Base-by-base conservation (phyloP, 768 basidiomycete species). In the Termitomyces sp. region DNA sequence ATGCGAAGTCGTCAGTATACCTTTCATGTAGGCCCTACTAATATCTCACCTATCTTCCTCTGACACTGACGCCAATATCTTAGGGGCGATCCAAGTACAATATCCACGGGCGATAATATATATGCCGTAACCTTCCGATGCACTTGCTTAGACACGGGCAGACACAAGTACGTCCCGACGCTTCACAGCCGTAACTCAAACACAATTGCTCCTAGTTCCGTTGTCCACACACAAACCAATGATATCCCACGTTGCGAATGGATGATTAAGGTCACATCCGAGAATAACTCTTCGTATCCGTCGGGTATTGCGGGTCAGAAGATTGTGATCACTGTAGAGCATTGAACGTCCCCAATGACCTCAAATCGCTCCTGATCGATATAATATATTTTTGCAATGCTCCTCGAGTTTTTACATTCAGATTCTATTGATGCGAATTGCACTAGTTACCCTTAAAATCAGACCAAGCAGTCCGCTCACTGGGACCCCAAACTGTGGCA, bases 231-330 rank as follows among this genome's bases (percentile, higher is more conserved):
- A 5, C 51, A 28, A 28, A n/a, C 5, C 10, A 16, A 29, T n/a
- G 28, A 7, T 52, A 31, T n/a, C 28, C 49, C 34, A 47, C 42
- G 18, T 8, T 71, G 71, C 55, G 62, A 61, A 33, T 69, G 72
- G 1, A 62, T 28, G 6, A 59, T 72, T 1, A 61, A 39, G 13
- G 59, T 72, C 15, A 62, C 60, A 2, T 68, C 58, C 9, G 56
- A 62, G 3, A 59, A 65, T 16, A 70, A 72, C 45, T 28, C 16
- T 18, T 63, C 70, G 22, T 70, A 72, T 65, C 61, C 63, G 3
- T 46, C 68, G 36, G 64, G 62, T 1, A 63, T 72, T 31, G n/a
- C 57, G 6, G 70, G 70, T 15, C 72, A 73, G 51, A 64, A 66
- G 24, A 64, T 73, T 20, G 55, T 56, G 1, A 62, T 73, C 24